Base-by-base conservation (phyloP, 2,329 filamentous ascomycete genomes). In the Xylariaceae sp. region DNA sequence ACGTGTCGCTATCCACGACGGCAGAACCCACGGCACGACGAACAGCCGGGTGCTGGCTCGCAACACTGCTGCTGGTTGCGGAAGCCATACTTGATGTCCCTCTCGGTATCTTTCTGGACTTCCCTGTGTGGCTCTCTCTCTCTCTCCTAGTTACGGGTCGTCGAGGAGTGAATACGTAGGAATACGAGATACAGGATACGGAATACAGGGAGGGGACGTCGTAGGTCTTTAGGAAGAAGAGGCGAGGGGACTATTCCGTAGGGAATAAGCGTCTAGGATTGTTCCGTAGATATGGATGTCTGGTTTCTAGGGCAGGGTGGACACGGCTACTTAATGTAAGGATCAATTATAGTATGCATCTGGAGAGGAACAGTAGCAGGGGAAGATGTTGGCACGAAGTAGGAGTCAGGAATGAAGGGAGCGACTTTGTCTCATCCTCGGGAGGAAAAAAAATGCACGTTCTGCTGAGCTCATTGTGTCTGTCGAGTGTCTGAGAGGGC, bases 11-110 rank as follows among this genome's bases (percentile, higher is more conserved):
- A 65, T 79, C 80, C 55, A 74, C 75, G 18, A 66, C 55, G 11
- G 74, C 74, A 57, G 69, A 71, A 15, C 77, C 79, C 64, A 75
- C 69, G 57, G 79, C 80, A 59, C 82, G 78, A 67, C 79, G 78
- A 56, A 82, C 73, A 56, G 75, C 74, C 53, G 77, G 75, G 69
- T 76, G 74, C 67, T 72, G 76, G 67, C 73, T 73, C 59, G 76
- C 70, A 64, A 75, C 65, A 69, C 75, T 72, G 62, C 79, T 75
- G 60, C 78, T 70, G 52, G 73, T 74, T 62, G 76, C 68, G 59
- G 79, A 73, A 68, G 80, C 75, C 82, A 83, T 83, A 48, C 41
- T 48, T 51, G 49, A 7, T 51, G 1, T 23, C 13, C 23, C 9
- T 56, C 17, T 37, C 13, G 50, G 17, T 39, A 10, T 50, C 5